Conservation (phyloP, 495 filamentous ascomycete genomes). For the Aspergillus indologenus region DNA sequence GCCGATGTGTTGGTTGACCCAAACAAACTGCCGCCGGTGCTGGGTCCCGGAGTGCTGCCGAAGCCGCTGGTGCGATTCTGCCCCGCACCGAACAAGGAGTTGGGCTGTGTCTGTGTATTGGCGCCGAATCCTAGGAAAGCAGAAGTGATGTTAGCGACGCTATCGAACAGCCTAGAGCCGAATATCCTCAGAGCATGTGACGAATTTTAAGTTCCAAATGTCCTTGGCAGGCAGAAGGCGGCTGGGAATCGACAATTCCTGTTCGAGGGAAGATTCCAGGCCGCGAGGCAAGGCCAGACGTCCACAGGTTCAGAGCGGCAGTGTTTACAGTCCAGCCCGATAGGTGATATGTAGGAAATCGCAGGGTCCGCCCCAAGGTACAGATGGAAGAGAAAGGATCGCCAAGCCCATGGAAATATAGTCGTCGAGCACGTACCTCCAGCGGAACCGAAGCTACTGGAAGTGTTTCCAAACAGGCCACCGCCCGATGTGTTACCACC, state of each 20-base stretch:
- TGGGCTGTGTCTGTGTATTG: slow-evolving; percentile 32
- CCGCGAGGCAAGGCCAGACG: not conserved
- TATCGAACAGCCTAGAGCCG: not conserved
- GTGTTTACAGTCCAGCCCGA: slow-evolving; percentile 14
- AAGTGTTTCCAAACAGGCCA: slow-evolving; percentile 46
- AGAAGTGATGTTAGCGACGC: slow-evolving; percentile 4
- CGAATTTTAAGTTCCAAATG: not conserved
- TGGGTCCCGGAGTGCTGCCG: slow-evolving; percentile 41
- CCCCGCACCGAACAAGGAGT: slow-evolving; percentile 34
- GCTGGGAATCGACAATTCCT: not conserved
- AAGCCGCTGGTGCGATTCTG: slow-evolving; percentile 45
- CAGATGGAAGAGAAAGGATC: slow-evolving; percentile 26
- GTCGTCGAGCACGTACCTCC: slow-evolving; percentile 50
- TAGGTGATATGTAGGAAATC: not conserved
- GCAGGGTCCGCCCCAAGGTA: slow-evolving; percentile 13
- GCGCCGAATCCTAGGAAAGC: slow-evolving; percentile 38
- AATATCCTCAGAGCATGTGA: slow-evolving; percentile 1
- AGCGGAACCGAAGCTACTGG: slow-evolving; percentile 55
- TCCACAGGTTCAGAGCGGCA: not conserved
- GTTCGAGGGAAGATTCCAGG: not conserved
- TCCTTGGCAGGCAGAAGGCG: not conserved
- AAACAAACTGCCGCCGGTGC: slow-evolving; percentile 48
- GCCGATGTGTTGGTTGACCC: slow-evolving; percentile 40
- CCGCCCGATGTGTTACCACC: slow-evolving; percentile 32
- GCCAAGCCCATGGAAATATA: slow-evolving; percentile 29